Conservation (phyloP, 179 eudicot species). For the Nepenthes alata region DNA sequence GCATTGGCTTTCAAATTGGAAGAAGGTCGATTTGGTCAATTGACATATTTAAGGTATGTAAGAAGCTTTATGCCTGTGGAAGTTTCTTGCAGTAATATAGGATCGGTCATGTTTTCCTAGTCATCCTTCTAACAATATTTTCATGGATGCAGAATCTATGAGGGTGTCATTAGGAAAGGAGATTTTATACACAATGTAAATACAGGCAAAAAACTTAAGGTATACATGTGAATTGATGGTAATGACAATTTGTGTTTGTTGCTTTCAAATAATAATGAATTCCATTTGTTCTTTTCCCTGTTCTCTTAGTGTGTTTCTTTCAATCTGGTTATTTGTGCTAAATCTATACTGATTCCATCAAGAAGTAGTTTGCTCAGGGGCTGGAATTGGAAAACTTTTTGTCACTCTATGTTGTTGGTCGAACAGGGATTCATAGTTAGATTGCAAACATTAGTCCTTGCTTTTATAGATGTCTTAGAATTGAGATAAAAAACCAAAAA, state of each 20-base stretch:
- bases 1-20: conserved; percentile 93
- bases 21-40: conserved; percentile 90
- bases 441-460: no score
- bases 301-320: no score
- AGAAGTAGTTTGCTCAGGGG: no score
- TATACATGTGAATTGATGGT: conserved; percentile 7
- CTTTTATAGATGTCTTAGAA: no score
- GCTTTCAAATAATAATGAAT: neutral
- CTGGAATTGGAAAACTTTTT: no score
- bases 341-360: no score
- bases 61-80: neutral
- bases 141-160: conserved; percentile 60
- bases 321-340: no score
- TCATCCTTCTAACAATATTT: neutral
- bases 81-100: neutral
- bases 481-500: no score
- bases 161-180: conserved; percentile 82
- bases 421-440: no score
- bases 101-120: neutral
- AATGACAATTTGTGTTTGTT: neutral
- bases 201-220: conserved; percentile 91
- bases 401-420: no score
- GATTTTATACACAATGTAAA: conserved; percentile 81
- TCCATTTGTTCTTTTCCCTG: neutral
- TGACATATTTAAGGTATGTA: conserved; percentile 73